Evolutionary conservation across 176 grass and related monocot genomes (phyloP).

Genomic region (Stipa capillata): DNA sequence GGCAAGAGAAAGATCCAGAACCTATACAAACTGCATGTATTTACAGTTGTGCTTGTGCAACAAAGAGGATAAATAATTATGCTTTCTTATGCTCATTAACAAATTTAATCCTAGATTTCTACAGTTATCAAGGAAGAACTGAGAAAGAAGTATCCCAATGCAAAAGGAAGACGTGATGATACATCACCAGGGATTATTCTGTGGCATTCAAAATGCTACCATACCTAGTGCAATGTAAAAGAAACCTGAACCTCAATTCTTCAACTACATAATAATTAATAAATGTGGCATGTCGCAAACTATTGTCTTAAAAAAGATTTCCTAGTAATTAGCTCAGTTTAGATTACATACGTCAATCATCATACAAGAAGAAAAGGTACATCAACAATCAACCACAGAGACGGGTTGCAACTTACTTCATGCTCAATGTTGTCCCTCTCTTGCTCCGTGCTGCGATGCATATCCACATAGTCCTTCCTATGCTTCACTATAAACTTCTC

Average conservation of each 20-base stretch:
- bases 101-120: neutral
- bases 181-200: neutral
- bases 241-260: neutral
- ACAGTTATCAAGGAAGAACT: neutral
- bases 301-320: neutral
- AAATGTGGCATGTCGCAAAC: neutral
- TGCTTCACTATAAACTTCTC: constrained; percentile 82
- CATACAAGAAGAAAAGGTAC: neutral
- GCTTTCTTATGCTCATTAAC: neutral
- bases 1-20: neutral
- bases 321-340: neutral
- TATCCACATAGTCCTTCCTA: constrained; percentile 79
- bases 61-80: neutral
- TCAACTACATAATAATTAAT: neutral
- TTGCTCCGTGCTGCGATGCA: constrained; percentile 85
- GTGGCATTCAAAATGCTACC: neutral
- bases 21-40: neutral
- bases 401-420: constrained; percentile 44
- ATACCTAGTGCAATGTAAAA: neutral
- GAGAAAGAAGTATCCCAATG: neutral
- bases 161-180: neutral
- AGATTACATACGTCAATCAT: neutral
- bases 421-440: constrained; percentile 96
- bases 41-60: neutral
- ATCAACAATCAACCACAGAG: neutral